Evolutionary conservation across 306 rosid species (phyloP).

Genomic region (Luffa acutangula): DNA sequence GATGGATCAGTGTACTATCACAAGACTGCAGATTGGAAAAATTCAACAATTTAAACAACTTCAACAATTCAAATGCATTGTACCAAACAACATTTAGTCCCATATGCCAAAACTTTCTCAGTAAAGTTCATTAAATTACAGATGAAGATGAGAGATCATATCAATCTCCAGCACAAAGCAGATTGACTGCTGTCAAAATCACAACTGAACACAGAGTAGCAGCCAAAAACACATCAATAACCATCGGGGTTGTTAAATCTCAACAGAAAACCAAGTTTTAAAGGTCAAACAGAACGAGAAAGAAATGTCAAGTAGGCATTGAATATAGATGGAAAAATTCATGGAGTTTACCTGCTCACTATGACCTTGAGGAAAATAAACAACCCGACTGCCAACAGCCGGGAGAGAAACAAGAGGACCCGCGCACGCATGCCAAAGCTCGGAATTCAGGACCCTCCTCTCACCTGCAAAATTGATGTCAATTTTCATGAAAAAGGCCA

Average conservation of each 20-base stretch:
- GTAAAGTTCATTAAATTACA: background rate
- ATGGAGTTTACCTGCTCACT: conserved; percentile 70
- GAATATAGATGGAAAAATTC: background rate
- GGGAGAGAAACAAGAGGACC: conserved; percentile 96
- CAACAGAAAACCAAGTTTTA: background rate
- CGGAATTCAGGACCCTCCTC: conserved; percentile 79
- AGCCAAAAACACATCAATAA: background rate
- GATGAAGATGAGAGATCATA: background rate
- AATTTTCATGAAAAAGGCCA: conserved; percentile 13
- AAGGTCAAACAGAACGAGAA: background rate
- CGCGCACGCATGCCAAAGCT: conserved; percentile 99
- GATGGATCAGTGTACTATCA: background rate
- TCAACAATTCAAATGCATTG: background rate
- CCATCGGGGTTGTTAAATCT: background rate
- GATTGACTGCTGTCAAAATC: background rate
- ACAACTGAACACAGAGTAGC: background rate
- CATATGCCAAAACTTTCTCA: background rate
- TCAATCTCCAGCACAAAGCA: background rate
- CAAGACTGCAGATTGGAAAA: background rate
- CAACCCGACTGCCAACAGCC: conserved; percentile 77
- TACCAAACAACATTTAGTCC: background rate
- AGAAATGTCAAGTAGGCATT: background rate
- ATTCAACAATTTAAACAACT: background rate
- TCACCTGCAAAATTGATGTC: conserved; percentile 61
- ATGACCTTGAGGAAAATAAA: conserved; percentile 94